Base-by-base conservation (phyloP, 371 early-diverging fungal species). In the Blakeslea trispora region DNA sequence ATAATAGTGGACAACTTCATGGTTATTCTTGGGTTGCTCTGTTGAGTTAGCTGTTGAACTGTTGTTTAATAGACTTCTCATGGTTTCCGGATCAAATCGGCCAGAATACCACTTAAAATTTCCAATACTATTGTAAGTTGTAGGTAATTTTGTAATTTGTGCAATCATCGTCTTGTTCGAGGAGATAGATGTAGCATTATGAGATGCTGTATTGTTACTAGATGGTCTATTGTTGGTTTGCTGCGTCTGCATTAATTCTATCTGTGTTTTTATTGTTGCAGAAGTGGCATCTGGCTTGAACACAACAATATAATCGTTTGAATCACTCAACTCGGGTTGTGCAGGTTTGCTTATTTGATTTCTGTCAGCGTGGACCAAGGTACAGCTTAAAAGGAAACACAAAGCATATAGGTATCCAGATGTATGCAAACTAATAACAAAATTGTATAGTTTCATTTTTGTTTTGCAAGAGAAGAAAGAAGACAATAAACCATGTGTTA, bases 61-160 rank as follows among this genome's bases (percentile, higher is more conserved):
- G 5, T 60, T 47, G 31, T 45, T 48, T 22, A 68, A 31, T 5
- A 70, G 49, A 5, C 57, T 19, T 32, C 72, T 70, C 15, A 75
- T 57, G 5, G 59, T 47, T 22, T 53, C 41, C 5, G 72, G 45
- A 17, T 67, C 48, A 39, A 77, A 69, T 47, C 53, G 53, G 1
- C 68, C 73, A 4, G 72, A 47, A 45, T 74, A 77, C 72, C 74
- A 77, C 39, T 51, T 72, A 41, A 77, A 71, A 28, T 63, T 59
- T 34, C 77, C 77, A 54, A 77, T 77, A 19, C 60, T 40, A 18
- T 66, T 68, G 21, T 59, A 64, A 34, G 41, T 42, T 14, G 23
- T 56, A 7, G 28, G 28, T 28, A 28, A 7, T 28, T 28, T 28
- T 28, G 28, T 28, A 5, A 28, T 5, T 7, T 28, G 28, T 28